phyloP scores from a whole-genome alignment of 352 stramenopile species.

The Phytophthora ohioensis region DNA sequence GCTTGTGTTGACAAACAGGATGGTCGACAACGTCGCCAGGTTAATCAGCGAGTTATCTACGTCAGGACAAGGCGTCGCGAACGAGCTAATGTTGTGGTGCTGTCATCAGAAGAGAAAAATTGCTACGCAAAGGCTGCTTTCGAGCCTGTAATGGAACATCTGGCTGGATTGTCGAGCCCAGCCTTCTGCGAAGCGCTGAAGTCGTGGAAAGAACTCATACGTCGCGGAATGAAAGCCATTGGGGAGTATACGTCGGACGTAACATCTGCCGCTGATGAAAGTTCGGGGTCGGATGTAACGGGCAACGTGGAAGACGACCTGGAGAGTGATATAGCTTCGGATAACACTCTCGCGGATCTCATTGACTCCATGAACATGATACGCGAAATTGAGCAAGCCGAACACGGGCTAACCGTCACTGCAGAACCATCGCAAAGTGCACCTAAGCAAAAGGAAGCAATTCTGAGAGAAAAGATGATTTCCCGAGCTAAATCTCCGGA shows the following conservation, averaged over 20 bases:
- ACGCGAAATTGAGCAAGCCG: neutral
- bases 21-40: neutral
- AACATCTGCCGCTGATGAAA: constrained; percentile 1
- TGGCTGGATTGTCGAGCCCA: neutral
- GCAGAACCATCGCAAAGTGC: too few relatives aligned
- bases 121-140: constrained; percentile 5
- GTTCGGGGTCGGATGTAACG: neutral
- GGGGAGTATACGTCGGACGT: neutral
- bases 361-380: neutral
- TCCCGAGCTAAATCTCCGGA: too few relatives aligned
- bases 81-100: constrained; percentile 2
- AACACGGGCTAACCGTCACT: neutral
- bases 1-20: neutral
- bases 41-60: neutral
- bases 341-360: neutral
- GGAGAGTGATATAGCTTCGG: neutral
- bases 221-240: neutral
- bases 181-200: neutral
- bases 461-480: neutral
- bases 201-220: neutral
- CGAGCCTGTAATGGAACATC: constrained; percentile 5
- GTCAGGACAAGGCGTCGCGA: constrained; percentile 3
- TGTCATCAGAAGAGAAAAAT: constrained; percentile 21
- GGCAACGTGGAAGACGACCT: neutral
- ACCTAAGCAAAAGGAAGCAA: neutral